A percentile compares a stretch with the other conserved stretches of the same genome.
Conservation (phyloP, 1,139 yeast species). For the Geotrichum restrictum region DNA sequence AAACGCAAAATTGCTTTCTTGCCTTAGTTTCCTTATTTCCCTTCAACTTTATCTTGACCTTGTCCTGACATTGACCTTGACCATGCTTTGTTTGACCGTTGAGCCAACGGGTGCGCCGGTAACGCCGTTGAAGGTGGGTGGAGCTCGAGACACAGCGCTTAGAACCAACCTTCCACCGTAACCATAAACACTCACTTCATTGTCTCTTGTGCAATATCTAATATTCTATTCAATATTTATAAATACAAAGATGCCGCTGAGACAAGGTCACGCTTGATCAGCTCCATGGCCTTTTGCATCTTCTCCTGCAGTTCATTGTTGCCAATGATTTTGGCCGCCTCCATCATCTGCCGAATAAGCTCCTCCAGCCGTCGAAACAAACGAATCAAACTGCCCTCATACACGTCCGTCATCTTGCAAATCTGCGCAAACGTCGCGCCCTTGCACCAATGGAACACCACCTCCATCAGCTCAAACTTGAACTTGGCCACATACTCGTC, state of each 20-base stretch:
- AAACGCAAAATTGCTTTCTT: too few species aligned
- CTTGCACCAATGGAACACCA: slow-evolving; percentile 92
- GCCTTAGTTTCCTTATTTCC: too few species aligned
- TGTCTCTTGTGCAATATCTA: too few species aligned
- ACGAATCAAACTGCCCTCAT: slow-evolving; percentile 92
- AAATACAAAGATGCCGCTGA: slow-evolving; percentile 91
- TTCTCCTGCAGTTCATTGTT: slow-evolving; percentile 78
- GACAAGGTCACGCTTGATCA: slow-evolving; percentile 93
- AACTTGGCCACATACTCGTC: slow-evolving; percentile 89
- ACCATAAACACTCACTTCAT: too few species aligned
- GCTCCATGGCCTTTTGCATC: slow-evolving; percentile 78
- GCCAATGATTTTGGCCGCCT: slow-evolving; percentile 91
- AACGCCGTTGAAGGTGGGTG: too few species aligned
- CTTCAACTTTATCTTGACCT: too few species aligned
- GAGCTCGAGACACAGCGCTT: too few species aligned
- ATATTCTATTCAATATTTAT: too few species aligned
- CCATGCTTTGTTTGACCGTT: too few species aligned
- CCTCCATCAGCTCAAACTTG: slow-evolving; percentile 93
- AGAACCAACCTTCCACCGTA: too few species aligned
- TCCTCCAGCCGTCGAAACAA: slow-evolving; percentile 93
- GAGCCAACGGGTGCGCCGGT: too few species aligned
- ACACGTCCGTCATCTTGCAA: slow-evolving; percentile 97
- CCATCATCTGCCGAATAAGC: slow-evolving; percentile 79
- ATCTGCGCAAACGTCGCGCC: slow-evolving; percentile 95
- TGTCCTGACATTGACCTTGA: too few species aligned